Evolutionary conservation across 768 basidiomycete species (phyloP).

Genomic region (Pisolithus albus): DNA sequence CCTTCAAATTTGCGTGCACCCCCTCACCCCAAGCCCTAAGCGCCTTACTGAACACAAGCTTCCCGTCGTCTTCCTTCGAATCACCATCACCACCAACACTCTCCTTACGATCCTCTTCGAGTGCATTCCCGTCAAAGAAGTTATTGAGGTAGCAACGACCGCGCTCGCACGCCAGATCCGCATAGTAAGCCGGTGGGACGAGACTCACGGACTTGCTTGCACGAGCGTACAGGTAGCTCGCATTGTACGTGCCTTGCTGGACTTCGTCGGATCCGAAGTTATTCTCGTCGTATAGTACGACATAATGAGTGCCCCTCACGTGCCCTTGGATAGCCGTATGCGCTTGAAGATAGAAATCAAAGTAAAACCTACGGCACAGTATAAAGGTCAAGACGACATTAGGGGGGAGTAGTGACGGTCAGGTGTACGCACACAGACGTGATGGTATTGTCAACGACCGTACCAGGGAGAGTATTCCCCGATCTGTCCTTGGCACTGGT

Average conservation of each 20-base stretch:
- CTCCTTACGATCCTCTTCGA: neutral
- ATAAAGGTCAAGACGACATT: constrained; percentile 15
- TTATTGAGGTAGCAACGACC: constrained; percentile 40
- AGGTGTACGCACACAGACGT: constrained; percentile 38
- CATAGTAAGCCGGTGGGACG: constrained; percentile 22
- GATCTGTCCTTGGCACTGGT: constrained; percentile 25
- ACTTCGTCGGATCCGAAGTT: constrained; percentile 36
- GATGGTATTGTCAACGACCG: constrained; percentile 43
- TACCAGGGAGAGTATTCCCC: constrained; percentile 40
- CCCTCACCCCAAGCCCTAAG: constrained; percentile 45
- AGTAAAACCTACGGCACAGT: neutral
- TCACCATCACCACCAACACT: constrained; percentile 17
- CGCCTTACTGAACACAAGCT: constrained; percentile 37
- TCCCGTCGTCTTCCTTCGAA: constrained; percentile 10
- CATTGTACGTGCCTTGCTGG: constrained; percentile 38
- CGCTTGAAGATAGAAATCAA: constrained; percentile 6
- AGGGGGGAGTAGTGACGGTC: constrained; percentile 40
- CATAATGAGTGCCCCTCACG: constrained; percentile 41
- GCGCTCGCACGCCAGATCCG: constrained; percentile 40
- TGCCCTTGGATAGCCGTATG: constrained; percentile 34
- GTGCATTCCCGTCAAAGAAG: constrained; percentile 28
- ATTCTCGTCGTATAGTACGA: constrained; percentile 43
- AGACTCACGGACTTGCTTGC: constrained; percentile 34
- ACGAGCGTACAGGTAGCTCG: constrained; percentile 44
- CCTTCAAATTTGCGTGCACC: constrained; percentile 43